Conservation (phyloP, 768 basidiomycete genomes). For the Sporobolomyces roseus region DNA sequence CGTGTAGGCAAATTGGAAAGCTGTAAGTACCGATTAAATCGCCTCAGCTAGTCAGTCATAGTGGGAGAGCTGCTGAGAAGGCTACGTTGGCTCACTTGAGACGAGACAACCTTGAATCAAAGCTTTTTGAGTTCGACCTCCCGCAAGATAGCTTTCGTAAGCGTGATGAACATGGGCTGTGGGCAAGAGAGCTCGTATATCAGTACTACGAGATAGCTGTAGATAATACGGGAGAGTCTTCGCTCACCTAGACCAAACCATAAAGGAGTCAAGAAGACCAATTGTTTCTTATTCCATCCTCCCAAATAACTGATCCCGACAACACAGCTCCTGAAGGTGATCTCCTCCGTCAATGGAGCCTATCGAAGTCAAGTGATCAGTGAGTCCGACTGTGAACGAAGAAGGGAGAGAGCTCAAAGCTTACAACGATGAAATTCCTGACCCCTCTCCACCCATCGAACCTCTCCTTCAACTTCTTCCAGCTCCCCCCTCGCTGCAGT, state of each 20-base stretch:
- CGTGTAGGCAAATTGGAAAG: constrained; percentile 83
- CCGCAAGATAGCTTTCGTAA: constrained; percentile 73
- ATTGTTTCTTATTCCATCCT: constrained; percentile 56
- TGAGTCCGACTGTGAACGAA: neutral
- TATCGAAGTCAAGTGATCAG: constrained; percentile 45
- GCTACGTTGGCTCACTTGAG: constrained; percentile 33
- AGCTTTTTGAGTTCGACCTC: constrained; percentile 66
- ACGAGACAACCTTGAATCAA: constrained; percentile 56
- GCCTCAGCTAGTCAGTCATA: too few relatives aligned
- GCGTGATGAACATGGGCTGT: constrained; percentile 89
- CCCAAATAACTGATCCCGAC: constrained; percentile 68
- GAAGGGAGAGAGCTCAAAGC: neutral
- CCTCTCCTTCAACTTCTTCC: constrained; percentile 10
- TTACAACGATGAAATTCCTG: constrained; percentile 60
- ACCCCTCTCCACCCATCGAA: constrained; percentile 52
- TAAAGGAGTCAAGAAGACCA: constrained; percentile 77
- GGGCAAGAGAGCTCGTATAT: neutral
- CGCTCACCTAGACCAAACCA: constrained; percentile 79
- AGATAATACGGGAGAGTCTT: neutral
- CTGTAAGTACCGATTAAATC: constrained; percentile 55
- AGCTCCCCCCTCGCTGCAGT: constrained; percentile 26
- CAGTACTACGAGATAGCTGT: constrained; percentile 5
- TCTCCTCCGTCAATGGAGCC: constrained; percentile 88
- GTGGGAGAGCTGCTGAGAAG: neutral
- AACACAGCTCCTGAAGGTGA: constrained; percentile 83